A percentile compares a stretch with the other conserved stretches of the same genome.
Conservation (phyloP, 352 stramenopile species). For the Phytophthora nicotianae region DNA sequence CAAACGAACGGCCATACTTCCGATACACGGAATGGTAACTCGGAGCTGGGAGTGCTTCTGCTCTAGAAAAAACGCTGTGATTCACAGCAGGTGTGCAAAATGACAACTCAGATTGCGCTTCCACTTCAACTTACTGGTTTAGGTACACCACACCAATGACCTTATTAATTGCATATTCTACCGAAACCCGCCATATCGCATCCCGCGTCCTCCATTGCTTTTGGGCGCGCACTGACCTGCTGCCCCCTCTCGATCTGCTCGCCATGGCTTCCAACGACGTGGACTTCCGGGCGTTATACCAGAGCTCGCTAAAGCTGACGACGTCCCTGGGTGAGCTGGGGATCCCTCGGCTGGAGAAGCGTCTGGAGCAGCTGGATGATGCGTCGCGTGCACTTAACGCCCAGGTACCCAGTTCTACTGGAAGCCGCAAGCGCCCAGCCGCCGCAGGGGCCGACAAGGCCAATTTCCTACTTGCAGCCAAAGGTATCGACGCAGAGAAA, state of each 20-base stretch:
- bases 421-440: constrained; percentile 61
- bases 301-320: constrained; percentile 88
- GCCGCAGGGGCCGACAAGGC: constrained; percentile 60
- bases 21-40: no score
- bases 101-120: no score
- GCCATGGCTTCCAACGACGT: constrained; percentile 58
- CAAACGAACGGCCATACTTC: no score
- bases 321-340: constrained; percentile 73
- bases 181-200: constrained; percentile 9
- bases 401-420: constrained; percentile 16
- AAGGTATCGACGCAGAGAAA: constrained; percentile 89
- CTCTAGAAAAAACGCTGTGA: no score
- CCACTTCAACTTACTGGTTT: not conserved
- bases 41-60: no score
- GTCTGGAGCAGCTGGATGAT: constrained; percentile 82
- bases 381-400: constrained; percentile 58
- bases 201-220: constrained; percentile 28
- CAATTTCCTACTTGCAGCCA: constrained; percentile 84
- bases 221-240: constrained; percentile 9
- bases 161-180: constrained; percentile 2
- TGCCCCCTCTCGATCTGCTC: constrained; percentile 9
- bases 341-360: constrained; percentile 79
- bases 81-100: no score
- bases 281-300: constrained; percentile 87
- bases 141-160: constrained; percentile 11